Conservation (phyloP, 1,139 yeast genomes). For the Arxiozyma bovina region DNA sequence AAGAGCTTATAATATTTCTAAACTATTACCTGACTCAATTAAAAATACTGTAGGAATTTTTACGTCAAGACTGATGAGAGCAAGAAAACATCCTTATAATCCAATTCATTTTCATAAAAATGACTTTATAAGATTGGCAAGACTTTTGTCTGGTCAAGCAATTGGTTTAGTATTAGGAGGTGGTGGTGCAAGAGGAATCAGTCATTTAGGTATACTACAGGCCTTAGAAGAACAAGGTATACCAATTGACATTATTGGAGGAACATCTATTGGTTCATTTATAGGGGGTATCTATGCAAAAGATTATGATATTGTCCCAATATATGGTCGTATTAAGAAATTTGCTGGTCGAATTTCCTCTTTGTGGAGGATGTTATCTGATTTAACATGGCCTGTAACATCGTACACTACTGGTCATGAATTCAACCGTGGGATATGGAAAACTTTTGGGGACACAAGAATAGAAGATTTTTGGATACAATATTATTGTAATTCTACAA, state of each 20-base stretch:
- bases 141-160: slow-evolving; percentile 85
- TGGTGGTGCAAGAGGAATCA: slow-evolving; percentile 93
- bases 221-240: slow-evolving; percentile 92
- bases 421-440: slow-evolving; percentile 94
- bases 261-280: slow-evolving; percentile 92
- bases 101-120: slow-evolving; percentile 61
- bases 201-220: slow-evolving; percentile 85
- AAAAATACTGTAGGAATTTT: slow-evolving; percentile 30
- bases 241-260: slow-evolving; percentile 90
- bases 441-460: slow-evolving; percentile 81
- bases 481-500: slow-evolving; percentile 87
- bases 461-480: slow-evolving; percentile 95
- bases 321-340: slow-evolving; percentile 81
- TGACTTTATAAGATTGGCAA: slow-evolving; percentile 81
- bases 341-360: slow-evolving; percentile 79
- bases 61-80: slow-evolving; percentile 26
- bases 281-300: slow-evolving; percentile 92
- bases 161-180: slow-evolving; percentile 94
- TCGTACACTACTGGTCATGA: slow-evolving; percentile 96
- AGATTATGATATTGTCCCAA: slow-evolving; percentile 84
- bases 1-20: slow-evolving; percentile 28
- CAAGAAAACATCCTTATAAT: slow-evolving; percentile 32
- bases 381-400: slow-evolving; percentile 85
- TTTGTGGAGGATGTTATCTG: slow-evolving; percentile 74
- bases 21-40: slow-evolving; percentile 28